Base-by-base conservation (phyloP, 805 yeast genomes). In the Scheffersomyces spartinae region DNA sequence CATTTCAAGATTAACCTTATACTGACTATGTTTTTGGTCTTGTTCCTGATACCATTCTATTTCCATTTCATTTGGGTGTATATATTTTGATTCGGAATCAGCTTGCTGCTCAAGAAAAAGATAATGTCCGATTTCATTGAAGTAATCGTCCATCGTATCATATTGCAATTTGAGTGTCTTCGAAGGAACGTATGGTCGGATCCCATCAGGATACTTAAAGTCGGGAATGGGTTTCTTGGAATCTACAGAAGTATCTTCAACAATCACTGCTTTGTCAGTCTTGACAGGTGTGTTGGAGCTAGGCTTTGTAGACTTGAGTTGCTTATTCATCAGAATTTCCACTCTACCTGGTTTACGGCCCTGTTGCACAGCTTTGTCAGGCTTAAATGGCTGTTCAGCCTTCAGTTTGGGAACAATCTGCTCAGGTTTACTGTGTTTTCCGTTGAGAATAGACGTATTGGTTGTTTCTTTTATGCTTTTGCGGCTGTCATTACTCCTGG, bases 101-200 rank as follows among this genome's bases (percentile, higher is more conserved):
- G 59, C 49, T 27, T 67, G 61, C 37, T 77, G 81, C 42, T 78
- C 86, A 21, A 74, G 52, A 31, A 71, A 74, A 28, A 77, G 44
- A 27, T 74, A 74, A 45, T 66, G 67, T 28, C 78, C 64, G 55
- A 74, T 67, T 34, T 71, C 74, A 33, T 64, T 52, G 41, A 65
- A 68, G 40, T 78, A 77, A 11, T 62, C 60, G 7, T 56, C 49
- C 36, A 75, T 41, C 15, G 65, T 52, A 7, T 66, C 67, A 38
- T 68, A 75, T 1, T 60, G 48, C 25, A 68, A 47, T 26, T 52
- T 54, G 4, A 76, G 70, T 4, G 37, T 45, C 14, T 41, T 35
- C 3, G 65, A 47, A 5, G 61, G 59, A 21, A 40, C 45, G 22
- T 44, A 50, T 18, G 45, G 42, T 8, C 40, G 27, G 12, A 61